Percentiles rank a stretch among this genome's conserved stretches.
Evolutionary conservation across 345 rosid species (phyloP).

Genomic region (Clarkia xantiana): DNA sequence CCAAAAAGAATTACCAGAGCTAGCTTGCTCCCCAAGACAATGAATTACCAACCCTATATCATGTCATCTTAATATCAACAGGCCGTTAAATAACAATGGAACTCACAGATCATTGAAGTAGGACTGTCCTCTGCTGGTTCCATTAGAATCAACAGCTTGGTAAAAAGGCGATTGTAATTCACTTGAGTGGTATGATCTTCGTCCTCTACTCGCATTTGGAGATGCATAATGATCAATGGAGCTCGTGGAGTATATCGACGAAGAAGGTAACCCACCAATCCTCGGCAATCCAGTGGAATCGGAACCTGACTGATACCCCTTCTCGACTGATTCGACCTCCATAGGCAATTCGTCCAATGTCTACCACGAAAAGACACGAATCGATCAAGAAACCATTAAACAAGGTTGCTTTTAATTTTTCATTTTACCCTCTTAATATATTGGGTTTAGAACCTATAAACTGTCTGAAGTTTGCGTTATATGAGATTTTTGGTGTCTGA

Average conservation of each 20-base stretch:
- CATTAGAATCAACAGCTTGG: slow-evolving; percentile 44
- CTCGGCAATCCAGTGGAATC: slow-evolving; percentile 76
- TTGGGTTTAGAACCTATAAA: no score
- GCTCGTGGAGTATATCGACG: slow-evolving; percentile 35
- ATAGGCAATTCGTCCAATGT: slow-evolving; percentile 88
- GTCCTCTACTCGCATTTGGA: slow-evolving; percentile 35
- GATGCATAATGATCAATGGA: slow-evolving; percentile 38
- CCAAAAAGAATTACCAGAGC: no score
- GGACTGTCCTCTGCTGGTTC: slow-evolving; percentile 27
- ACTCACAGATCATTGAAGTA: slow-evolving; percentile 23
- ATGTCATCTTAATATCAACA: no score
- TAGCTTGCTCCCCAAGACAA: no score
- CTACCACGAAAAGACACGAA: slow-evolving; percentile 17
- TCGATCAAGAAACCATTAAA: background rate
- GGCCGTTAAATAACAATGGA: no score
- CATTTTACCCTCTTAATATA: no score
- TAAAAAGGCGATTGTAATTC: slow-evolving; percentile 51
- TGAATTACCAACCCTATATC: no score
- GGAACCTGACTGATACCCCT: slow-evolving; percentile 47
- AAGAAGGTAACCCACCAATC: slow-evolving; percentile 58
- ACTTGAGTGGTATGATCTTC: slow-evolving; percentile 54
- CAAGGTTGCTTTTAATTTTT: no score
- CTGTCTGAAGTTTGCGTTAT: no score
- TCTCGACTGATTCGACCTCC: slow-evolving; percentile 81
- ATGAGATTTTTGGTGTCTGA: no score